phyloP scores from a whole-genome alignment of 768 basidiomycete genomes.

The Suillus placidus region DNA sequence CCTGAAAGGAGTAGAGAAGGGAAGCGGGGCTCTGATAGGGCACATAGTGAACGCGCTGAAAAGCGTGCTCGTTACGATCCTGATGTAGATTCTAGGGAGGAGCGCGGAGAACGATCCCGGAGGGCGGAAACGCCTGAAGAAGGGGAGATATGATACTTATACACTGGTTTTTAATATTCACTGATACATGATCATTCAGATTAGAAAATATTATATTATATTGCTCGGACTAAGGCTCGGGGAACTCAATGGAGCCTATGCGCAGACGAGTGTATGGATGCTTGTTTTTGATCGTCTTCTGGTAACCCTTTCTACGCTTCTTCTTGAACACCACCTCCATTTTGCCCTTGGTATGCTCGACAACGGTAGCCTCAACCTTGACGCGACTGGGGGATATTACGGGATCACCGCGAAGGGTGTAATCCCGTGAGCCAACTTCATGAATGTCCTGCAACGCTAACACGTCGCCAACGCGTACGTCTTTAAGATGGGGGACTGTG shows the following conservation, averaged over 20 bases:
- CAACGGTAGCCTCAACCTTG: conserved; percentile 83
- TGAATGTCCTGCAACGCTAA: conserved; percentile 84
- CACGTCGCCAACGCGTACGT: conserved; percentile 83
- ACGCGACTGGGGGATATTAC: conserved; percentile 66
- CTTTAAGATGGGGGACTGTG: conserved; percentile 89
- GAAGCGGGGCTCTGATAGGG: conserved; percentile 44
- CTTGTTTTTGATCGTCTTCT: conserved; percentile 91
- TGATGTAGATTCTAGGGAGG: conserved; percentile 48
- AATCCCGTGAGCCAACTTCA: conserved; percentile 95
- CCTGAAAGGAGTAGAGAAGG: conserved; percentile 52
- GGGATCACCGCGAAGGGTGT: conserved; percentile 82
- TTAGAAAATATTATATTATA: background rate
- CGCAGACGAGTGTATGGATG: conserved; percentile 95
- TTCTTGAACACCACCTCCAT: conserved; percentile 95
- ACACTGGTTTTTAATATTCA: background rate
- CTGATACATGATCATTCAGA: background rate
- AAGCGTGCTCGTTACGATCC: conserved; percentile 64
- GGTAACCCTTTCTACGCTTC: conserved; percentile 98
- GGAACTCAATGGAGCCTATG: conserved; percentile 76
- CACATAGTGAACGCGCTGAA: conserved; percentile 60
- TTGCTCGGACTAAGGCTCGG: conserved; percentile 23
- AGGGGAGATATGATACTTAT: conserved; percentile 68
- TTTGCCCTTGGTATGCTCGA: conserved; percentile 95
- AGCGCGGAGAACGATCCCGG: conserved; percentile 39
- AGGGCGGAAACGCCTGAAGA: conserved; percentile 85